A percentile compares a stretch with the other conserved stretches of the same genome.
phyloP scores from a whole-genome alignment of 371 early-diverging fungal species.

The Mortierella sp. region DNA sequence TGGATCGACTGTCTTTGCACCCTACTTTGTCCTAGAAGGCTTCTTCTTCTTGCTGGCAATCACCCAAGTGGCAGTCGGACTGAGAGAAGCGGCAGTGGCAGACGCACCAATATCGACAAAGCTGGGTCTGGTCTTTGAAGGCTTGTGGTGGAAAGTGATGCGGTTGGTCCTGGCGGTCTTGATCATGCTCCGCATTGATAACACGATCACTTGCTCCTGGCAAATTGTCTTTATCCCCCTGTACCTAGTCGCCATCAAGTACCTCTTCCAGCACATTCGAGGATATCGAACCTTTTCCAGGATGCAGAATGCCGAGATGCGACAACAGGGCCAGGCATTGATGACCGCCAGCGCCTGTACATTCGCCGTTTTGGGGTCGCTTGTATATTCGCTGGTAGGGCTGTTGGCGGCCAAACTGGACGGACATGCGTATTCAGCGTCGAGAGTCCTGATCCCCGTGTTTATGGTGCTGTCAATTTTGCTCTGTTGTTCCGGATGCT shows the following conservation, averaged over 20 bases:
- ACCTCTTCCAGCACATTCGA: conserved; percentile 64
- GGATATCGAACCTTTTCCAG: conserved; percentile 63
- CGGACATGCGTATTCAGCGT: conserved; percentile 64
- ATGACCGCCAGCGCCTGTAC: conserved; percentile 63
- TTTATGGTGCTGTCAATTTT: conserved; percentile 79
- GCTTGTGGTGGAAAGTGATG: conserved; percentile 70
- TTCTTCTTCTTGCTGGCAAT: conserved; percentile 31
- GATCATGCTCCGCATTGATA: conserved; percentile 74
- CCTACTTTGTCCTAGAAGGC: conserved; percentile 49
- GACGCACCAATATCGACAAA: conserved; percentile 21
- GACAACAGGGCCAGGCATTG: conserved; percentile 66
- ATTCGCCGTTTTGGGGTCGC: conserved; percentile 66
- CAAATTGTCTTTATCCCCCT: conserved; percentile 85
- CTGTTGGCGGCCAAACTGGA: conserved; percentile 78
- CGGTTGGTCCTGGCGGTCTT: conserved; percentile 72
- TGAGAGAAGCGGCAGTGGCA: conserved; percentile 12
- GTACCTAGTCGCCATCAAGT: conserved; percentile 77
- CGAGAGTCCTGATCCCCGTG: conserved; percentile 84
- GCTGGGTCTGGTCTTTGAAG: conserved; percentile 59
- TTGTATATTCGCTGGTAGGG: conserved; percentile 82
- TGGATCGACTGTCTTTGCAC: conserved; percentile 47
- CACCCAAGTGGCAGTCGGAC: conserved; percentile 1
- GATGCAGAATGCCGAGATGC: conserved; percentile 63
- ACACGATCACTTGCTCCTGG: conserved; percentile 74
- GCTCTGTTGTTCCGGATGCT: conserved; percentile 82